phyloP scores from a whole-genome alignment of 345 rosid genomes.

The Bruguiera gymnorhiza region DNA sequence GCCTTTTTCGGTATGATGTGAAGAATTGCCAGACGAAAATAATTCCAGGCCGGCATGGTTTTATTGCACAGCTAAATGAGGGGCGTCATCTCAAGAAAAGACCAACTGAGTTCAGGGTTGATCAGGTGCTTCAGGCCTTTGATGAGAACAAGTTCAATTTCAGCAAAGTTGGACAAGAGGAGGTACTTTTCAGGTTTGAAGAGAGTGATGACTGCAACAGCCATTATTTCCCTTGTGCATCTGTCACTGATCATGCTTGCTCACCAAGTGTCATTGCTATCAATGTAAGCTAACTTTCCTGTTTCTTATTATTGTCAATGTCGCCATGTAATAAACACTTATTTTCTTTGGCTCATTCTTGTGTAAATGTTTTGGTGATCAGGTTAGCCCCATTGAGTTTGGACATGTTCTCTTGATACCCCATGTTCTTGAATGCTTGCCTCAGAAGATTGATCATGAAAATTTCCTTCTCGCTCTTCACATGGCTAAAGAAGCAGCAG shows the following conservation, averaged over 20 bases:
- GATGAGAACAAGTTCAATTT: conserved; percentile 22
- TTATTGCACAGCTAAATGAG: conserved; percentile 21
- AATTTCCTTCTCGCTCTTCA: not conserved
- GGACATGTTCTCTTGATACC: conserved; percentile 5
- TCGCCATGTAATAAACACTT: not conserved
- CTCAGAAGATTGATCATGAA: not conserved
- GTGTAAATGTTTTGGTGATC: not conserved
- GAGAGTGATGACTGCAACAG: not conserved
- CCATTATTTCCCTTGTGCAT: conserved; percentile 5
- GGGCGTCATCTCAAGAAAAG: conserved; percentile 23
- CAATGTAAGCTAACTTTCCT: not conserved
- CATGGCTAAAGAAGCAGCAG: not conserved
- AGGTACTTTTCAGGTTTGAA: conserved; percentile 9
- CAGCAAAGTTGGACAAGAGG: conserved; percentile 14
- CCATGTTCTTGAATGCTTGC: not conserved
- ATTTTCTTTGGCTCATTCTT: not conserved
- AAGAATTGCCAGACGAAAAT: conserved; percentile 11
- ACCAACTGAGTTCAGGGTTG: conserved; percentile 21
- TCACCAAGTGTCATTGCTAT: conserved; percentile 12
- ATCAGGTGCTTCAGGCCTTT: conserved; percentile 15
- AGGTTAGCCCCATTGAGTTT: not conserved
- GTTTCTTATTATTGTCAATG: not conserved
- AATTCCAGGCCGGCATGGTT: conserved; percentile 15
- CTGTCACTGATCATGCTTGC: conserved; percentile 1
- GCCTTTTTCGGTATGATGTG: conserved; percentile 19